A percentile compares a stretch with the other conserved stretches of the same genome.
Conservation (phyloP, 371 early-diverging fungal genomes). For the Rhizopus delemar region DNA sequence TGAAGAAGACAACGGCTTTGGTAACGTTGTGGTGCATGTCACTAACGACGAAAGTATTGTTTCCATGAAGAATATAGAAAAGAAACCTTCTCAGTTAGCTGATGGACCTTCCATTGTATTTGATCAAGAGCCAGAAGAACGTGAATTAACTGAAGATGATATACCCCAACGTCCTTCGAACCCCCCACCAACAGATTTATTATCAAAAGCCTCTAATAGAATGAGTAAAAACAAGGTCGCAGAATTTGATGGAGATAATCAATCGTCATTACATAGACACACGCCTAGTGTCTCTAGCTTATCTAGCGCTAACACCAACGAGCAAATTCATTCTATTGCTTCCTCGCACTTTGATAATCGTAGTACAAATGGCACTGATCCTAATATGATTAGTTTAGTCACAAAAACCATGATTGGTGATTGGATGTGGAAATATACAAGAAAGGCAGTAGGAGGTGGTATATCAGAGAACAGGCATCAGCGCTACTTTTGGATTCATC, state of each 20-base stretch:
- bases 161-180: constrained; percentile 32
- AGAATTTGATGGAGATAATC: background rate
- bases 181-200: constrained; percentile 29
- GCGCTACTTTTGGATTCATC: constrained; percentile 79
- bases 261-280: constrained; percentile 2
- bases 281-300: constrained; percentile 25
- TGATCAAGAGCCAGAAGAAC: constrained; percentile 19
- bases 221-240: constrained; percentile 17
- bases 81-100: constrained; percentile 3
- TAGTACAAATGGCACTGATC: constrained; percentile 15
- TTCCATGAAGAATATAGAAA: background rate
- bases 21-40: constrained; percentile 11
- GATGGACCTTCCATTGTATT: constrained; percentile 15
- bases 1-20: constrained; percentile 6
- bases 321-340: constrained; percentile 18
- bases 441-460: constrained; percentile 51
- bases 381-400: constrained; percentile 51
- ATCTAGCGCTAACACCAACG: constrained; percentile 30
- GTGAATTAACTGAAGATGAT: constrained; percentile 9
- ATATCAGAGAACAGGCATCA: constrained; percentile 63
- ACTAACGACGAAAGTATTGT: background rate
- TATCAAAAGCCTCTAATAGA: constrained; percentile 17
- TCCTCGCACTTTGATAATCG: constrained; percentile 20
- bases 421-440: constrained; percentile 70
- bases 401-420: constrained; percentile 80